phyloP scores from a whole-genome alignment of 768 basidiomycete species.

The Tricholoma sp. region DNA sequence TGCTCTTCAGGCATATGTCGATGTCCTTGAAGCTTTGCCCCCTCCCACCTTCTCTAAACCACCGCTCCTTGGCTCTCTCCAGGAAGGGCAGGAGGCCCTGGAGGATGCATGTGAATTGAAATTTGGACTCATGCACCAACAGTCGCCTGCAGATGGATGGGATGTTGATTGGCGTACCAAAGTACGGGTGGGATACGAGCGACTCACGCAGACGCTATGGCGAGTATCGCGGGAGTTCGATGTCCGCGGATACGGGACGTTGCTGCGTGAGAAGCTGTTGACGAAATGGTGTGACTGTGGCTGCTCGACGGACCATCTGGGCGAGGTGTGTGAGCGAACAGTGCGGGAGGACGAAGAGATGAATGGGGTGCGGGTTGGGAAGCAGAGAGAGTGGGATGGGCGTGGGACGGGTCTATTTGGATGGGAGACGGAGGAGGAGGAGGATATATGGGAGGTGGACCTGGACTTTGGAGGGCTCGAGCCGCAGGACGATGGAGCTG shows the following conservation, averaged over 20 bases:
- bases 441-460: slow-evolving; percentile 72
- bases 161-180: slow-evolving; percentile 55
- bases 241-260: slow-evolving; percentile 64
- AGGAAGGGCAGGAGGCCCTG: slow-evolving; percentile 56
- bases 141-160: slow-evolving; percentile 34
- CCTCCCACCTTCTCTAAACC: slow-evolving; percentile 58
- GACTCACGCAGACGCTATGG: slow-evolving; percentile 62
- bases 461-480: slow-evolving; percentile 59
- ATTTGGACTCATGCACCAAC: slow-evolving; percentile 35
- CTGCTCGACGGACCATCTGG: slow-evolving; percentile 73
- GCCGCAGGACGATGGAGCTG: slow-evolving; percentile 35
- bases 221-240: slow-evolving; percentile 67
- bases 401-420: slow-evolving; percentile 66
- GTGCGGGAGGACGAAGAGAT: slow-evolving; percentile 68
- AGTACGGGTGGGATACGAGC: slow-evolving; percentile 61
- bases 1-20: slow-evolving; percentile 57
- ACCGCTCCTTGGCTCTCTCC: slow-evolving; percentile 55
- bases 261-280: slow-evolving; percentile 67
- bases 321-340: slow-evolving; percentile 71
- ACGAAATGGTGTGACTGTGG: slow-evolving; percentile 81
- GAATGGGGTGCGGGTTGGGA: slow-evolving; percentile 52
- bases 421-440: slow-evolving; percentile 73
- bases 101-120: slow-evolving; percentile 61
- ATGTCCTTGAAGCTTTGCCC: slow-evolving; percentile 54
- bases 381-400: slow-evolving; percentile 75